phyloP scores from a whole-genome alignment of 306 rosid species.

The Prunus salicina region DNA sequence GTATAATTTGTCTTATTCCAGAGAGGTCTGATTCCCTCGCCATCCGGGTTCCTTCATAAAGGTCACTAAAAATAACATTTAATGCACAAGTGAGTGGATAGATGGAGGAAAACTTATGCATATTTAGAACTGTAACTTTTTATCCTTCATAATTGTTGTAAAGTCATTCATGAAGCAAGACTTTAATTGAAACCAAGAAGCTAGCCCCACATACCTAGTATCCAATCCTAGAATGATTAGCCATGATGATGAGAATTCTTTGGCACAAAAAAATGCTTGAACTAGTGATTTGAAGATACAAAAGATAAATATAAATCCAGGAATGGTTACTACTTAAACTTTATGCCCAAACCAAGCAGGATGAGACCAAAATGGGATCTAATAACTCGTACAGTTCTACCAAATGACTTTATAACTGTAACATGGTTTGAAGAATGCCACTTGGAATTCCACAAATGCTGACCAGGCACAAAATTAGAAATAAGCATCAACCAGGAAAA shows the following conservation, averaged over 20 bases:
- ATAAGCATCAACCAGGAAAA: background rate
- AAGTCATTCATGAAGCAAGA: background rate
- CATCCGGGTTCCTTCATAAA: slow-evolving; percentile 92
- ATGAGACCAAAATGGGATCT: background rate
- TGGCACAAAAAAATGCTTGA: background rate
- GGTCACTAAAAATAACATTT: slow-evolving; percentile 54
- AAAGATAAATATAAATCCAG: background rate
- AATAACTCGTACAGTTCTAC: background rate
- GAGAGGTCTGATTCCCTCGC: slow-evolving; percentile 64
- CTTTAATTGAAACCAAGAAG: background rate
- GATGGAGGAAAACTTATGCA: background rate
- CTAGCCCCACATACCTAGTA: background rate
- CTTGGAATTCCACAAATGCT: background rate
- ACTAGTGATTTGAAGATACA: background rate
- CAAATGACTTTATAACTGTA: background rate
- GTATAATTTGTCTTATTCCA: slow-evolving; percentile 70
- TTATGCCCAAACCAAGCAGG: background rate
- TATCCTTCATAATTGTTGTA: background rate
- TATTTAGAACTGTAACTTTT: background rate
- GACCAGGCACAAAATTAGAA: background rate
- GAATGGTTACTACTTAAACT: background rate
- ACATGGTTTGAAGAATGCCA: background rate
- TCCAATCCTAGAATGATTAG: background rate
- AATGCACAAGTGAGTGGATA: slow-evolving; percentile 16
- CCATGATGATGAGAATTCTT: background rate